Evolutionary conservation across 805 yeast species (phyloP).

Genomic region (Torulaspora indica): DNA sequence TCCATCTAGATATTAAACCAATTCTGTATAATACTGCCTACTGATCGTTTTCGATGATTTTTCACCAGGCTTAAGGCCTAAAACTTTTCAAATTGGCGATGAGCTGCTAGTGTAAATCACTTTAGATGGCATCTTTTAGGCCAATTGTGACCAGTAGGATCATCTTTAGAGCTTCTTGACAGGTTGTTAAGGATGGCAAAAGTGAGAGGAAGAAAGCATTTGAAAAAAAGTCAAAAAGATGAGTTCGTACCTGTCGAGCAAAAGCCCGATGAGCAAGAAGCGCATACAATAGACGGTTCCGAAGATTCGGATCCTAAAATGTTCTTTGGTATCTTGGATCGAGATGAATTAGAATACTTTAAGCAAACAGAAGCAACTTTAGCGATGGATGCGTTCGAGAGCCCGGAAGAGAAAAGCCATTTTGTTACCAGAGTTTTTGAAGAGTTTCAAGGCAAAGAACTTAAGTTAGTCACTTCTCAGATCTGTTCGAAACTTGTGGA

Average conservation of each 20-base stretch:
- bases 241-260: conserved; percentile 21
- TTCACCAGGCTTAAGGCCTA: background rate
- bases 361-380: conserved; percentile 86
- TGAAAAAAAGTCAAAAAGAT: conserved; percentile 29
- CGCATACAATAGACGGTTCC: conserved; percentile 11
- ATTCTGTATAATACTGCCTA: conserved; percentile 5
- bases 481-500: conserved; percentile 92
- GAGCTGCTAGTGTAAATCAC: background rate
- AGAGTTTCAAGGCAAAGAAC: conserved; percentile 83
- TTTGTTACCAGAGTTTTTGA: conserved; percentile 76
- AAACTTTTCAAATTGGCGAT: conserved; percentile 11
- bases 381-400: conserved; percentile 71
- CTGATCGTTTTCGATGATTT: conserved; percentile 4
- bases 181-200: conserved; percentile 20
- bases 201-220: conserved; percentile 42
- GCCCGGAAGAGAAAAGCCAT: conserved; percentile 63
- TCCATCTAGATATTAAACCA: conserved; percentile 2
- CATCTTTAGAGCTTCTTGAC: background rate
- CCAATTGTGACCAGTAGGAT: background rate
- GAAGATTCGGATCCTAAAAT: conserved; percentile 32
- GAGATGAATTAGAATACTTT: conserved; percentile 83
- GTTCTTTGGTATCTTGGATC: conserved; percentile 83
- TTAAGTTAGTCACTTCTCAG: conserved; percentile 88
- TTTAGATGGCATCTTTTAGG: background rate
- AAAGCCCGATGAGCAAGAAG: conserved; percentile 6